Conservation (phyloP, 2,329 filamentous ascomycete species). For the Aspergillus thermomutatus region DNA sequence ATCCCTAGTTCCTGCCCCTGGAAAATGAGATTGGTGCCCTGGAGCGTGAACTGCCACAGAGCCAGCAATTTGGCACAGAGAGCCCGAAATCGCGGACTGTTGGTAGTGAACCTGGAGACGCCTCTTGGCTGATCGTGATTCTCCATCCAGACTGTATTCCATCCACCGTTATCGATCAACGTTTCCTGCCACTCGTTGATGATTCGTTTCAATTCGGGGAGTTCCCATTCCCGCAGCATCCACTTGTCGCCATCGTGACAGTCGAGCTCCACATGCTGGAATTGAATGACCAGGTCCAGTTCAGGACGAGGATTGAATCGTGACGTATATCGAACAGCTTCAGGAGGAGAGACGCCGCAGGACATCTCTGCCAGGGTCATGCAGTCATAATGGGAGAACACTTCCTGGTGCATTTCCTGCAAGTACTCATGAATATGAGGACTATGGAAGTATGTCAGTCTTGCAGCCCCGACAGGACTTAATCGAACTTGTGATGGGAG, state of each 20-base stretch:
- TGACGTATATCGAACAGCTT: constrained; percentile 37
- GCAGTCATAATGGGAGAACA: constrained; percentile 34
- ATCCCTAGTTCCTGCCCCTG: constrained; percentile 52
- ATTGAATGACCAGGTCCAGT: constrained; percentile 43
- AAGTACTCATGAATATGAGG: constrained; percentile 40
- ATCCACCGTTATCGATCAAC: constrained; percentile 53
- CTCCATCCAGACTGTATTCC: constrained; percentile 60
- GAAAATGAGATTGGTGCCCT: constrained; percentile 51
- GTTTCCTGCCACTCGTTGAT: constrained; percentile 46
- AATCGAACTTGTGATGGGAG: background rate
- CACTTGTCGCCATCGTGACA: constrained; percentile 23
- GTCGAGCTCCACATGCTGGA: constrained; percentile 34
- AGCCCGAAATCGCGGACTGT: constrained; percentile 30
- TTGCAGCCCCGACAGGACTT: background rate
- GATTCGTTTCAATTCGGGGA: constrained; percentile 41
- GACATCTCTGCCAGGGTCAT: constrained; percentile 44
- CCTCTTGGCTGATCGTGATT: constrained; percentile 57
- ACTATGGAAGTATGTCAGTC: constrained; percentile 10
- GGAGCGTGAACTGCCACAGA: constrained; percentile 52
- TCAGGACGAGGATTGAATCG: constrained; percentile 28
- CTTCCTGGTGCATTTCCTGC: constrained; percentile 32
- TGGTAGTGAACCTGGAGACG: constrained; percentile 30
- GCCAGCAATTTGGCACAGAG: constrained; percentile 16
- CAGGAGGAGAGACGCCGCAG: constrained; percentile 27
- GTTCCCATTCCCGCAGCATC: constrained; percentile 37